These are phyloP conservation scores for Tolypocladium album DNA, from an alignment of 2,329 filamentous ascomycete genomes.

Conservation along the genomic window DNA sequence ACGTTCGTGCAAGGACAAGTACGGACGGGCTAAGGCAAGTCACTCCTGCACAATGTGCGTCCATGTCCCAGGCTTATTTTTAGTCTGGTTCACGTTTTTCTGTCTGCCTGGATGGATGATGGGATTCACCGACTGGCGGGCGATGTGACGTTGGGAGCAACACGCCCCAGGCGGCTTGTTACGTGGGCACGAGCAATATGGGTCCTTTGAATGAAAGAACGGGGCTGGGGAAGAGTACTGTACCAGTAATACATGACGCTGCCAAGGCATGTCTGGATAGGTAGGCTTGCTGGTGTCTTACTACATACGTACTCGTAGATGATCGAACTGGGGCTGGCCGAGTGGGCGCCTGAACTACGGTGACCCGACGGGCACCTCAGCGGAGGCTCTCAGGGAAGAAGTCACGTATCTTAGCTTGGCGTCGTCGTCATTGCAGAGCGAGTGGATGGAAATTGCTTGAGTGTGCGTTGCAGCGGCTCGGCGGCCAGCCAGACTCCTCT, in stretches of 20 bases:
- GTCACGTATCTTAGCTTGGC: background rate
- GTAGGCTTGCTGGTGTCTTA: too few relatives aligned
- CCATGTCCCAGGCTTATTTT: background rate
- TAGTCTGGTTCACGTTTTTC: background rate
- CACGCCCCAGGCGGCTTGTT: background rate
- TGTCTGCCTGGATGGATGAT: background rate
- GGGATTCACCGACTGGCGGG: background rate
- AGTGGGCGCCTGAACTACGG: background rate
- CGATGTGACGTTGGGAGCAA: background rate
- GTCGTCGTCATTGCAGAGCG: background rate
- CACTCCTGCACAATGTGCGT: background rate
- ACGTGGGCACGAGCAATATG: background rate
- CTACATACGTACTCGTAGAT: background rate
- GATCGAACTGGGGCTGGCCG: background rate
- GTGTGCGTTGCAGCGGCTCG: background rate
- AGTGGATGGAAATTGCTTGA: background rate
- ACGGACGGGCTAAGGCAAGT: too few relatives aligned
- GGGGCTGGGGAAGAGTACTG: background rate
- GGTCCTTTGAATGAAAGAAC: background rate
- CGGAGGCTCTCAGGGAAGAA: background rate
- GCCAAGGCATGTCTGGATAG: too few relatives aligned
- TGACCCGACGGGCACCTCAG: too few relatives aligned
- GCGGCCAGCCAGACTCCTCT: background rate
- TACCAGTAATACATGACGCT: too few relatives aligned
- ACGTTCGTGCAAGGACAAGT: too few relatives aligned